A percentile compares a stretch with the other conserved stretches of the same genome.
phyloP scores from a whole-genome alignment of 192 early-diverging fungal genomes.

The Coemansia asiatica region DNA sequence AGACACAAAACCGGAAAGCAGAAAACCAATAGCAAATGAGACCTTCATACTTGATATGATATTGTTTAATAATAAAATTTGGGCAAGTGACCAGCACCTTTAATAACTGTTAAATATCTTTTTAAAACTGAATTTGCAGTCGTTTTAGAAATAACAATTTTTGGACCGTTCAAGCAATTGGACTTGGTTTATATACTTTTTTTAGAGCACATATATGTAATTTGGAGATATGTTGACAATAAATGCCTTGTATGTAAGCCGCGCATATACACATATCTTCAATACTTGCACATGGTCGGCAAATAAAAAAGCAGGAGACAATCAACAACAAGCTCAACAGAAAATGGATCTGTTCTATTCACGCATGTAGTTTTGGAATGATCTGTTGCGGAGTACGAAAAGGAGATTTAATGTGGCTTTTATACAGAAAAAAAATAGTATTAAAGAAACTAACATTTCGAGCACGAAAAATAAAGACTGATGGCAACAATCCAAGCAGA shows the following conservation, averaged over 20 bases:
- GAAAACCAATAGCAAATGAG: background rate
- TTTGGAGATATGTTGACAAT: background rate
- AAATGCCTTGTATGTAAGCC: background rate
- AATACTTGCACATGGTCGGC: background rate
- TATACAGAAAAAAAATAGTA: background rate
- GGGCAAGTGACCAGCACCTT: background rate
- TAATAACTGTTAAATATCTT: constrained; percentile 15
- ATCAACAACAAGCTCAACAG: background rate
- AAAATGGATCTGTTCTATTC: background rate
- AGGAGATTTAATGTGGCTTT: background rate
- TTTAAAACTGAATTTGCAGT: background rate
- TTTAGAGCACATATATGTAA: background rate
- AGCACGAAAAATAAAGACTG: background rate
- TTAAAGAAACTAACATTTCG: background rate
- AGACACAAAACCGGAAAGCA: background rate
- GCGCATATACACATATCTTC: background rate
- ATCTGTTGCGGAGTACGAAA: constrained; percentile 1
- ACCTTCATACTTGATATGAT: background rate
- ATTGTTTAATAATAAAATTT: background rate
- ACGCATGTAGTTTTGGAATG: background rate
- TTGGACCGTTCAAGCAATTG: background rate
- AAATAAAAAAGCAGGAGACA: background rate
- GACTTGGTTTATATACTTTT: background rate
- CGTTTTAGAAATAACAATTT: background rate
- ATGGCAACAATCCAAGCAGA: constrained; percentile 23